phyloP scores from a whole-genome alignment of 805 yeast genomes.

The Metschnikowia similis region DNA sequence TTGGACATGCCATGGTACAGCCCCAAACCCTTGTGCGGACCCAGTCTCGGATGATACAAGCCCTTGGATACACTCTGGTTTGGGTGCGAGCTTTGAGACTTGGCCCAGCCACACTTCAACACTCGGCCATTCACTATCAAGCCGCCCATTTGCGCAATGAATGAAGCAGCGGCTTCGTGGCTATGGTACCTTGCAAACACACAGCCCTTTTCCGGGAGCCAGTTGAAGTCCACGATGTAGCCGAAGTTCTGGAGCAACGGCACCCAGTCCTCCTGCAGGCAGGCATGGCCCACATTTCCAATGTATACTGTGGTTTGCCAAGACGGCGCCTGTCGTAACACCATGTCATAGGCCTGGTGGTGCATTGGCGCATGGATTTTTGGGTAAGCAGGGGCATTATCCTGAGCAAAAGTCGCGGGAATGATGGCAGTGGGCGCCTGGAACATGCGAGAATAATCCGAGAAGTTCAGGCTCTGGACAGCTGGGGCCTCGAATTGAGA shows the following conservation, averaged over 20 bases:
- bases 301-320: conserved; percentile 85
- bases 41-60: too few relatives aligned
- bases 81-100: conserved; percentile 30
- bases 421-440: too few relatives aligned
- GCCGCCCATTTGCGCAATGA: conserved; percentile 75
- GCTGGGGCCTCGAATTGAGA: too few relatives aligned
- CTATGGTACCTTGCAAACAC: conserved; percentile 85
- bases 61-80: not conserved
- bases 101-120: conserved; percentile 86
- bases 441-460: too few relatives aligned
- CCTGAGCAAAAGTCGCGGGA: too few relatives aligned
- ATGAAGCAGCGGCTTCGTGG: conserved; percentile 85
- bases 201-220: conserved; percentile 78
- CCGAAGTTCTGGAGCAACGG: conserved; percentile 79
- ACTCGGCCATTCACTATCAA: conserved; percentile 71
- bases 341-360: conserved; percentile 47
- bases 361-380: too few relatives aligned
- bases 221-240: conserved; percentile 72
- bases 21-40: too few relatives aligned
- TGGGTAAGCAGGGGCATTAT: too few relatives aligned
- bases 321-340: conserved; percentile 72
- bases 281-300: conserved; percentile 78
- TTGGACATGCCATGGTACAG: too few relatives aligned
- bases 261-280: conserved; percentile 67
- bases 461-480: too few relatives aligned